These are phyloP conservation scores for Globisporangium parvum DNA, from an alignment of 352 stramenopile genomes.

Conservation along the genomic window DNA sequence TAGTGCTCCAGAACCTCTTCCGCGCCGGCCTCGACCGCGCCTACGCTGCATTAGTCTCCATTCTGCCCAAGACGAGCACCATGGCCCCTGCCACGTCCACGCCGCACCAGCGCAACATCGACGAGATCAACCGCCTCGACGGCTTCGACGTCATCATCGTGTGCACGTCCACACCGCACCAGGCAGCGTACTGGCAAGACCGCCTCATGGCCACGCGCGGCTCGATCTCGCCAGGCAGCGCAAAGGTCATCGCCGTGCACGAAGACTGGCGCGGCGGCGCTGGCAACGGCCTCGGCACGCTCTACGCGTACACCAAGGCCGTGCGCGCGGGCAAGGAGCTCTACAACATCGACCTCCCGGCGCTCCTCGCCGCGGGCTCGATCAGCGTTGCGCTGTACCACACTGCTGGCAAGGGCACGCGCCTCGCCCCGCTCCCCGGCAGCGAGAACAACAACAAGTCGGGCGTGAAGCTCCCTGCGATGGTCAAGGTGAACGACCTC, in stretches of 20 bases:
- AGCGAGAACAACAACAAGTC: constrained; percentile 99
- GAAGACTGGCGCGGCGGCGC: constrained; percentile 96
- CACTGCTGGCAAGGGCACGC: constrained; percentile 97
- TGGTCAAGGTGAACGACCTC: constrained; percentile 82
- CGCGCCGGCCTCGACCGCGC: constrained; percentile 8
- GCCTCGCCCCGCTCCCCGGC: constrained; percentile 93
- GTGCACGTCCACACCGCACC: constrained; percentile 94
- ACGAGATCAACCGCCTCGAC: constrained; percentile 81
- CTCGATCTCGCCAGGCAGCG: constrained; percentile 69
- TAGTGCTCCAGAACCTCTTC: constrained; percentile 13
- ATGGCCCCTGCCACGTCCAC: constrained; percentile 7
- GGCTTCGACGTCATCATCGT: constrained; percentile 97
- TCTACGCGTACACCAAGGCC: constrained; percentile 96
- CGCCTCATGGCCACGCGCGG: constrained; percentile 87
- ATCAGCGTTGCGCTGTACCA: constrained; percentile 96
- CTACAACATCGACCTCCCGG: constrained; percentile 83
- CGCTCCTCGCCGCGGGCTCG: constrained; percentile 54
- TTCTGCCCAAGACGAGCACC: constrained; percentile 4
- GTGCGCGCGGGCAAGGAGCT: constrained; percentile 78
- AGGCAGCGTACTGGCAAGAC: constrained; percentile 96
- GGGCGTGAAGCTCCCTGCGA: constrained; percentile 96
- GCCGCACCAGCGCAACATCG: constrained; percentile 76
- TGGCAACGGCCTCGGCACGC: constrained; percentile 94
- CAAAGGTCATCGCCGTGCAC: constrained; percentile 93
- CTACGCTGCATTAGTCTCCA: constrained; percentile 11